phyloP scores from a whole-genome alignment of 139 green algal genomes.

The Chlorella sorokiniana region DNA sequence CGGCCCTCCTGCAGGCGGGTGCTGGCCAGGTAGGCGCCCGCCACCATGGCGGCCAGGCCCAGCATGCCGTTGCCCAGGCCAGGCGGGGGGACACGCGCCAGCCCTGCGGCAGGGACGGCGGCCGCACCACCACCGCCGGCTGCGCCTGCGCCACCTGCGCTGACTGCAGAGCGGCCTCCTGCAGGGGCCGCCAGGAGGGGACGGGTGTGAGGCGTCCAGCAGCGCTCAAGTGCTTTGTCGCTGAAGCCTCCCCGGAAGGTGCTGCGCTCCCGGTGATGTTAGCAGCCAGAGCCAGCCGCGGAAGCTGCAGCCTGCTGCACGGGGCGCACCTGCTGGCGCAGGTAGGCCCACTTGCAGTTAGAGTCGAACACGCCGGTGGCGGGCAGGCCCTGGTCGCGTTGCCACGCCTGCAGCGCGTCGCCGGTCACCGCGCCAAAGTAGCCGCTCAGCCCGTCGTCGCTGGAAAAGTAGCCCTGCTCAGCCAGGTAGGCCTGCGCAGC shows the following conservation, averaged over 20 bases:
- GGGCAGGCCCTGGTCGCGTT: conserved; percentile 34
- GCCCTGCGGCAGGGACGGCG: neutral
- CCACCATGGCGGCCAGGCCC: neutral
- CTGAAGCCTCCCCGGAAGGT: no score
- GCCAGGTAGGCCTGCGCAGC: conserved; percentile 29
- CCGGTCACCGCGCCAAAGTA: conserved; percentile 42
- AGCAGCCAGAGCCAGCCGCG: neutral
- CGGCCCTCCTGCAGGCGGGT: neutral
- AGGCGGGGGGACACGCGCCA: neutral
- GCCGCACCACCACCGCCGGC: neutral
- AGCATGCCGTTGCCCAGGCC: neutral
- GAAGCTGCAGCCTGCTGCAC: no score
- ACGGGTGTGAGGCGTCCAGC: fast-evolving
- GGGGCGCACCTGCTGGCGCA: conserved; percentile 31
- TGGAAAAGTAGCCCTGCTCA: conserved; percentile 33
- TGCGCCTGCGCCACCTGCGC: neutral
- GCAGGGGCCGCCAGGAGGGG: neutral
- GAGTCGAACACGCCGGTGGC: conserved; percentile 30
- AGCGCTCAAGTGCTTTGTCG: no score
- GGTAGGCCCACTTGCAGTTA: conserved; percentile 31
- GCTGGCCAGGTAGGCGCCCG: neutral
- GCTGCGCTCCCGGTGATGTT: neutral
- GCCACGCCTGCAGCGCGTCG: conserved; percentile 41
- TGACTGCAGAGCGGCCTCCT: conserved; percentile 7
- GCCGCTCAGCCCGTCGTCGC: conserved; percentile 26